phyloP scores from a whole-genome alignment of 352 stramenopile genomes.

The Aphanomyces stellatus region DNA sequence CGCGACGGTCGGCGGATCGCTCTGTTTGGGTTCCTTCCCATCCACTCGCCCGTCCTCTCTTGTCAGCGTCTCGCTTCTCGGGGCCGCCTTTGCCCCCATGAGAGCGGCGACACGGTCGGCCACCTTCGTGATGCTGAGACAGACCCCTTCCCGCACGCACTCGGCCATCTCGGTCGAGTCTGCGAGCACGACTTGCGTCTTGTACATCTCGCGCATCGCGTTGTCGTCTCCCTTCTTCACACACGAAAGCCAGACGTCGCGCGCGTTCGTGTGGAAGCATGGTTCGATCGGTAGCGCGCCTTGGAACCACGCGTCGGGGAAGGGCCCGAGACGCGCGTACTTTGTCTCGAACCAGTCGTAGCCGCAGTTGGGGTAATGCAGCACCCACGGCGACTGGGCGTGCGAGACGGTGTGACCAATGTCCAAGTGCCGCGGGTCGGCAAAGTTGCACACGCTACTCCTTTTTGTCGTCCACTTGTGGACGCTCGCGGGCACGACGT shows the following conservation, averaged over 20 bases:
- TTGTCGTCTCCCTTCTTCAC: background rate
- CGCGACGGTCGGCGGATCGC: no score
- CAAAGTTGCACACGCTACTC: no score
- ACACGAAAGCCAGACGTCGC: slow-evolving; percentile 13
- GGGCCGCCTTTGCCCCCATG: no score
- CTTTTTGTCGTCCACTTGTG: slow-evolving; percentile 29
- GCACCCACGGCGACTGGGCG: slow-evolving; percentile 22
- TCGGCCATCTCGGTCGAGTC: background rate
- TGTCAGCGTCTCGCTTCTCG: no score
- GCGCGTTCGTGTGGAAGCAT: slow-evolving; percentile 27
- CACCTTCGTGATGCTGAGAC: background rate
- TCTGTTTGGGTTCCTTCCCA: no score
- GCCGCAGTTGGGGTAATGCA: slow-evolving; percentile 28
- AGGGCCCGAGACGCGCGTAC: slow-evolving; percentile 25
- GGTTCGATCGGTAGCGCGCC: slow-evolving; percentile 27
- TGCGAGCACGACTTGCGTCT: background rate
- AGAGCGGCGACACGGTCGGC: background rate
- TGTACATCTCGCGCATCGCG: background rate
- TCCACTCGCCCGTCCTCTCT: no score
- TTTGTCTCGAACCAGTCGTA: slow-evolving; percentile 26
- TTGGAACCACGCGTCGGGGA: slow-evolving; percentile 27
- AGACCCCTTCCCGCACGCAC: background rate
- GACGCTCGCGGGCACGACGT: slow-evolving; percentile 21
- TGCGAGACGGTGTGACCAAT: slow-evolving; percentile 14
- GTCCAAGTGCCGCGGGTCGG: slow-evolving; percentile 25